phyloP scores from a whole-genome alignment of 169 alveolate genomes.

The Sarcocystis neurona region DNA sequence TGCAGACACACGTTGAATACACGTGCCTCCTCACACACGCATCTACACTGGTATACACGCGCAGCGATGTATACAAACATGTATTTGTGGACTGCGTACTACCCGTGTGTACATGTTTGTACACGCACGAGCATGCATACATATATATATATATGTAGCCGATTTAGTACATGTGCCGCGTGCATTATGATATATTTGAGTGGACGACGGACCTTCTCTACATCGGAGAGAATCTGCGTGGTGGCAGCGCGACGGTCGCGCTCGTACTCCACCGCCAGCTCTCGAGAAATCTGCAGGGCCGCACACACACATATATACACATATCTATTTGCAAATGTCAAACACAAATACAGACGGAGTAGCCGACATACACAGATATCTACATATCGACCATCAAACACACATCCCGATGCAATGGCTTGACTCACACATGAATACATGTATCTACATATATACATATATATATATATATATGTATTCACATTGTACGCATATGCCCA shows the following conservation, averaged over 20 bases:
- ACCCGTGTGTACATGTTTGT: too few species aligned
- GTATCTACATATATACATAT: background rate
- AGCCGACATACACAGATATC: too few species aligned
- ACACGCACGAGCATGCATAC: too few species aligned
- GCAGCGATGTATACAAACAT: background rate
- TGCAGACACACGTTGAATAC: too few species aligned
- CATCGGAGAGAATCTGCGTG: constrained; percentile 70
- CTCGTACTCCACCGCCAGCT: constrained; percentile 76
- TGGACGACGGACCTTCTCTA: constrained; percentile 75
- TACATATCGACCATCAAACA: too few species aligned
- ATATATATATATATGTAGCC: too few species aligned
- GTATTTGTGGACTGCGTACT: background rate
- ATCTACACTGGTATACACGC: too few species aligned
- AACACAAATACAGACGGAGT: too few species aligned
- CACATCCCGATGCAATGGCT: too few species aligned
- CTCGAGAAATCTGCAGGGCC: constrained; percentile 70
- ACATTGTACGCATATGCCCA: background rate
- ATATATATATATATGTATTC: background rate
- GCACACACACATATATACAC: background rate
- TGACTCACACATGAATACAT: background rate
- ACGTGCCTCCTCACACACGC: too few species aligned
- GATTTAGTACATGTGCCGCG: too few species aligned
- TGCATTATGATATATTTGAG: too few species aligned
- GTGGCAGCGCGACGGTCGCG: constrained; percentile 76
- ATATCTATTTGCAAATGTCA: background rate